These are phyloP conservation scores for Dictyostelium citrinum DNA, from an alignment of 78 protist genomes.

Conservation along the genomic window DNA sequence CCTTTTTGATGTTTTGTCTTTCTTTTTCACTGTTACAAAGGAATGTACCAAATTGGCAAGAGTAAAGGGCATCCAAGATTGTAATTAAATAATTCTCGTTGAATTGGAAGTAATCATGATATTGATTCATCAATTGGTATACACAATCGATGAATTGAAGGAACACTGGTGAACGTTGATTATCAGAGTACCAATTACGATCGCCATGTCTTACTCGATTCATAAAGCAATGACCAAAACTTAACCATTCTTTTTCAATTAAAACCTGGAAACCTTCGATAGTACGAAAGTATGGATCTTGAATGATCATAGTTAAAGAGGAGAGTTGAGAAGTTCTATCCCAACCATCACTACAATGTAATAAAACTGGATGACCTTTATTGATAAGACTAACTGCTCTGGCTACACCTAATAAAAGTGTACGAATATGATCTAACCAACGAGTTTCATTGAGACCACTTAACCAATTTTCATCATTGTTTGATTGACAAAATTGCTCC, in stretches of 20 bases:
- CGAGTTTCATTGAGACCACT: conserved; percentile 42
- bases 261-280: conserved; percentile 89
- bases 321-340: conserved; percentile 85
- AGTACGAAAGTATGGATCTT: conserved; percentile 95
- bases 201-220: conserved; percentile 76
- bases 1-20: conserved; percentile 14
- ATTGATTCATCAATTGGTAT: conserved; percentile 83
- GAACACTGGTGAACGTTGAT: conserved; percentile 93
- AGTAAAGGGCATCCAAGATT: conserved; percentile 41
- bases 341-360: conserved; percentile 99
- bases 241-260: conserved; percentile 96
- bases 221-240: conserved; percentile 92
- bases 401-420: conserved; percentile 40
- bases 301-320: conserved; percentile 77
- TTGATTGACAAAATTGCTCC: conserved; percentile 14
- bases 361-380: conserved; percentile 54
- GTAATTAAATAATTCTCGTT: conserved; percentile 80
- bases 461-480: conserved; percentile 52
- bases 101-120: conserved; percentile 92
- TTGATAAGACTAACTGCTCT: conserved; percentile 24
- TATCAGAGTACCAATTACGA: conserved; percentile 35
- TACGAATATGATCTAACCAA: conserved; percentile 73
- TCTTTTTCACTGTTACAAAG: conserved; percentile 83
- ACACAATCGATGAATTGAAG: conserved; percentile 95
- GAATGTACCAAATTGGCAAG: conserved; percentile 90